Percentiles rank a stretch among this genome's conserved stretches.
Conservation (phyloP, 2,329 filamentous ascomycete species). For the Zymoseptoria ardabiliae region DNA sequence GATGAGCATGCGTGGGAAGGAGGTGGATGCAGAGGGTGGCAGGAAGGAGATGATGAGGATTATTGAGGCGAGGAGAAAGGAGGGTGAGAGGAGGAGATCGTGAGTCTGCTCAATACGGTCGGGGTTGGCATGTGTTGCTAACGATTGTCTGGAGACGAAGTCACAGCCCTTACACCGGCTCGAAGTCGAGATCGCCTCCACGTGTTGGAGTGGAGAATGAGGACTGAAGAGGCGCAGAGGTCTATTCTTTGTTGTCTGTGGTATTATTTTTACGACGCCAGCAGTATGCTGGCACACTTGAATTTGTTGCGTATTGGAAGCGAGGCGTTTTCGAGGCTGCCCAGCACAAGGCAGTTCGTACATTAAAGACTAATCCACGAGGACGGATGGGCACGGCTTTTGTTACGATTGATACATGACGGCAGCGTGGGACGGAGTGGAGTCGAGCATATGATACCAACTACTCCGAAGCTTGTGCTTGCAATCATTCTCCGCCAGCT, state of each 20-base stretch:
- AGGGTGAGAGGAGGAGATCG: conserved; percentile 77
- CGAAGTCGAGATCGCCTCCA: conserved; percentile 18
- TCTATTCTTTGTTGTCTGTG: background rate
- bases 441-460: background rate
- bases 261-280: background rate
- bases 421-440: background rate
- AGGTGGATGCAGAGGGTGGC: conserved; percentile 71
- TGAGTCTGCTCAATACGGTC: conserved; percentile 43
- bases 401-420: background rate
- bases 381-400: background rate
- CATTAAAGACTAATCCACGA: background rate
- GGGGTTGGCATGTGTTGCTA: background rate
- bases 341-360: background rate
- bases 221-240: background rate
- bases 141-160: conserved; percentile 12
- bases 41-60: conserved; percentile 87
- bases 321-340: background rate
- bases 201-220: conserved; percentile 24
- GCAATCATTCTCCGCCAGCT: background rate
- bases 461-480: background rate
- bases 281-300: too few relatives aligned
- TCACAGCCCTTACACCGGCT: conserved; percentile 15
- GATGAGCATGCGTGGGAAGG: conserved; percentile 84
- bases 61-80: conserved; percentile 78
- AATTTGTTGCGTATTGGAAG: background rate